phyloP scores from a whole-genome alignment of 1,284 basidiomycete genomes.

The Heliocybe sulcata region DNA sequence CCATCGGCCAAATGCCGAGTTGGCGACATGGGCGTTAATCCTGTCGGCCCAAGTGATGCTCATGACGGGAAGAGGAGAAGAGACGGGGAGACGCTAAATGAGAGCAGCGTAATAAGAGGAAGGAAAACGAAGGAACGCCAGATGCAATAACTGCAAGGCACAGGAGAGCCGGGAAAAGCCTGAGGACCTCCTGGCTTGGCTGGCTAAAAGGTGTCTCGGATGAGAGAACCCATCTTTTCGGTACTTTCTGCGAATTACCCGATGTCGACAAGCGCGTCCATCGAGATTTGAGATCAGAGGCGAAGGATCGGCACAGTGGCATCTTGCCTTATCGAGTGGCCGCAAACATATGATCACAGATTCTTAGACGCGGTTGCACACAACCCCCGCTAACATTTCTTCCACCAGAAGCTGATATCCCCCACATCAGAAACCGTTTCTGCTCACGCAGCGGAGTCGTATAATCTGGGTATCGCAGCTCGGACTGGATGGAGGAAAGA shows the following conservation, averaged over 20 bases:
- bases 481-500: no score
- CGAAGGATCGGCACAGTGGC: background rate
- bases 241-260: background rate
- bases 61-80: conserved; percentile 7
- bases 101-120: background rate
- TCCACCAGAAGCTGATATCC: background rate
- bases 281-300: background rate
- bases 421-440: background rate
- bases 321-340: background rate
- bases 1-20: conserved; percentile 68
- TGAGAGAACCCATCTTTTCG: background rate
- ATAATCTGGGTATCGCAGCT: no score
- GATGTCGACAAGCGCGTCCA: background rate
- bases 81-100: background rate
- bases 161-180: background rate
- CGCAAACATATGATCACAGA: background rate
- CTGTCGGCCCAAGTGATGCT: conserved; percentile 19
- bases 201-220: background rate
- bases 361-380: background rate
- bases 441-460: no score
- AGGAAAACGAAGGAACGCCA: background rate
- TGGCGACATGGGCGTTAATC: conserved; percentile 51
- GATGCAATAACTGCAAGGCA: background rate
- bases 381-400: background rate
- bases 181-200: background rate